Evolutionary conservation across 2,329 filamentous ascomycete species (phyloP), one percentile per base, ranked within the genome.

Genomic region (Fusarium abutilonis): DNA sequence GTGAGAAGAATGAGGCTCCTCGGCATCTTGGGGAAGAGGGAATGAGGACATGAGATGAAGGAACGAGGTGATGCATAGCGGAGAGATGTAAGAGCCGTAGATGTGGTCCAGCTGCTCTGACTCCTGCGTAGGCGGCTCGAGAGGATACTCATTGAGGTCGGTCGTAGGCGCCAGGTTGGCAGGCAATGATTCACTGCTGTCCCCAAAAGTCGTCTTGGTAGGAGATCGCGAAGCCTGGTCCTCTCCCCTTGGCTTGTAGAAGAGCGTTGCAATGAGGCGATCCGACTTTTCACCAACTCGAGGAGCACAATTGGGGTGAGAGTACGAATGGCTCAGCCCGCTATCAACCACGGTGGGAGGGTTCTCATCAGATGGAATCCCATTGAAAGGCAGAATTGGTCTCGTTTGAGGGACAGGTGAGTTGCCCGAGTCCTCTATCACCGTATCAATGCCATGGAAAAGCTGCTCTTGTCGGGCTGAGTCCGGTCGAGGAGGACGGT

Each of bases 41-140:
- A 89, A 87, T 17, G 80, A 82, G 17, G 85, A 85, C 81, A 89
- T 87, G 58, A 89, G 81, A 70, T 88, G 85, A 19, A 89, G 79
- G 72, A 89, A 89, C 13, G 86, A 86, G 9, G 86, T 86, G 60
- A 88, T 82, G 75, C 86, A 89, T 58, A 89, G 79, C 6, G 86
- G 85, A 15, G 86, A 88, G 70, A 89, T 83, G 69, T 87, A 87
- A 17, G 84, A 86, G 60, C 86, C 86, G 67, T 89, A 89, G 15
- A 89, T 80, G 60, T 87, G 85, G 69, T 89, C 86, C 48, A 88
- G 81, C 52, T 86, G 79, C 74, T 88, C 80, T 13, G 72, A 69
- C 70, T 86, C 81, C 66, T 80, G 75, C 50, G 81, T 79, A 56
- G 86, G 80, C 56, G 84, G 81, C 72, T 89, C 84, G 46, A 88